These are phyloP conservation scores for Globisporangium solare DNA, from an alignment of 352 stramenopile species.

Conservation along the genomic window DNA sequence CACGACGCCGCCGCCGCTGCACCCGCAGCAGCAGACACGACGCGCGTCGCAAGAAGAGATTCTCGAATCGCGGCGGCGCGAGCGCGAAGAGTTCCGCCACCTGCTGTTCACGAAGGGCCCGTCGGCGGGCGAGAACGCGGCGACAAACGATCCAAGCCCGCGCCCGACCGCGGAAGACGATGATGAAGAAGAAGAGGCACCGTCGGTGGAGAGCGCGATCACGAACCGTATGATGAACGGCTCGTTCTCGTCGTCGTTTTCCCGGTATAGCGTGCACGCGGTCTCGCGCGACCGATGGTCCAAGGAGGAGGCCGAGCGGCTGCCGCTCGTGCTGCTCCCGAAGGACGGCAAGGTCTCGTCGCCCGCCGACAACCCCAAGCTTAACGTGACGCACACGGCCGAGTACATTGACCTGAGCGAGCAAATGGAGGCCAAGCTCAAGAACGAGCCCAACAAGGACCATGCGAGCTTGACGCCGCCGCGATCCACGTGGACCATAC, in stretches of 20 bases:
- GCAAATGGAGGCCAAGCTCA: constrained; percentile 47
- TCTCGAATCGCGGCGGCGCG: constrained; percentile 53
- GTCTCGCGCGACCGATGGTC: constrained; percentile 71
- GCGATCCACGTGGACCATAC: constrained; percentile 78
- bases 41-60: constrained; percentile 65
- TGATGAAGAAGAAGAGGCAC: constrained; percentile 69
- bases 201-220: constrained; percentile 75
- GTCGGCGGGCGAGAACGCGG: not conserved
- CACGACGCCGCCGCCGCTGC: constrained; percentile 1
- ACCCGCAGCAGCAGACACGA: constrained; percentile 1
- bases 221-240: constrained; percentile 80
- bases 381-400: constrained; percentile 60
- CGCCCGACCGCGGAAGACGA: too few relatives aligned
- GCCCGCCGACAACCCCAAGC: constrained; percentile 73
- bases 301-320: constrained; percentile 56
- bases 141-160: too few relatives aligned
- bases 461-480: constrained; percentile 56
- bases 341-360: constrained; percentile 61
- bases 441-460: constrained; percentile 25
- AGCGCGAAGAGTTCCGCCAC: constrained; percentile 67
- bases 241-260: constrained; percentile 74
- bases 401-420: constrained; percentile 65
- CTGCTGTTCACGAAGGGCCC: constrained; percentile 41
- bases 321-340: constrained; percentile 69
- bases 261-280: constrained; percentile 64